phyloP scores from a whole-genome alignment of 192 early-diverging fungal genomes.

The Linnemannia exigua region DNA sequence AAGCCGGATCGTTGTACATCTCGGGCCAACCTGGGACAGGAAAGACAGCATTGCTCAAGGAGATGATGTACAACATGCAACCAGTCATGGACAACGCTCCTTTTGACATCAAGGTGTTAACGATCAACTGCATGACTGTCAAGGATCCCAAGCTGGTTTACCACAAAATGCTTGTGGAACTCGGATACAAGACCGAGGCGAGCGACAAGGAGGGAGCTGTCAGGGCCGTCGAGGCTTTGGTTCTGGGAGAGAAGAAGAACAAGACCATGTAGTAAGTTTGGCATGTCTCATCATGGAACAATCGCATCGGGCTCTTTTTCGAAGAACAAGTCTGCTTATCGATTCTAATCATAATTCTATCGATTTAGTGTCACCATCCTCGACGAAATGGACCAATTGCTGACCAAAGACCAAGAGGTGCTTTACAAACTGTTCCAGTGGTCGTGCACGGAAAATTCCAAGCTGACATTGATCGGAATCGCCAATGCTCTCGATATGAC shows the following conservation, averaged over 20 bases:
- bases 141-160: conserved; percentile 79
- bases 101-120: conserved; percentile 66
- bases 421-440: conserved; percentile 91
- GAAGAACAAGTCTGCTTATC: not conserved
- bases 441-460: conserved; percentile 69
- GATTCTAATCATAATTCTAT: not conserved
- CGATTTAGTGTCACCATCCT: conserved; percentile 79
- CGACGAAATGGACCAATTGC: conserved; percentile 93
- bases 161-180: conserved; percentile 69
- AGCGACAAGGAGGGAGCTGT: conserved; percentile 61
- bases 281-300: not conserved
- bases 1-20: conserved; percentile 82
- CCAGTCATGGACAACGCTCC: conserved; percentile 36
- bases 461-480: conserved; percentile 89
- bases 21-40: conserved; percentile 94
- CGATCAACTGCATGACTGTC: conserved; percentile 90
- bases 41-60: conserved; percentile 86
- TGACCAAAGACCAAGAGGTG: conserved; percentile 82
- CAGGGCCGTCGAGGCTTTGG: conserved; percentile 62
- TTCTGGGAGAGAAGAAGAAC: conserved; percentile 59
- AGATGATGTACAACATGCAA: conserved; percentile 61
- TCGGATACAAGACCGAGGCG: conserved; percentile 39
- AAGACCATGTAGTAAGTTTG: conserved; percentile 63
- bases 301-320: not conserved
- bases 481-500: conserved; percentile 94